These are phyloP conservation scores for Aristolochia californica DNA, from an alignment of 164 flowering plant genomes.

Conservation along the genomic window DNA sequence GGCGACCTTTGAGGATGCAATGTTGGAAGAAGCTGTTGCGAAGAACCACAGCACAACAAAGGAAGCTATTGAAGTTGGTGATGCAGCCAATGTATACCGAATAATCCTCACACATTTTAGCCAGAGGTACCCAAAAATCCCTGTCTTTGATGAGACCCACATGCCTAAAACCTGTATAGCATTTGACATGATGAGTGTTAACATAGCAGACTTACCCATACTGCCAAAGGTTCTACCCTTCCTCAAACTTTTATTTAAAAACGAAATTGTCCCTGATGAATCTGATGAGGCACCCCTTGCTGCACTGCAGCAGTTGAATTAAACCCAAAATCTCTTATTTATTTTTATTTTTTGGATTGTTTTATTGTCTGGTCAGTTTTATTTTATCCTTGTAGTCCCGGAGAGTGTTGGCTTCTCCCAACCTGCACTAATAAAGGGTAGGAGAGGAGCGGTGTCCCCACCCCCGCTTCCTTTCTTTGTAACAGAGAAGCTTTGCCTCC, in stretches of 20 bases:
- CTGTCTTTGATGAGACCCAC: conserved; percentile 67
- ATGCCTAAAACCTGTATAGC: conserved; percentile 88
- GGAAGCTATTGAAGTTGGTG: conserved; percentile 86
- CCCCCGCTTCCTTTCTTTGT: too few relatives aligned
- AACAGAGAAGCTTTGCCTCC: too few relatives aligned
- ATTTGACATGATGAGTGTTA: conserved; percentile 96
- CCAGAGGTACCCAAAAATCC: conserved; percentile 95
- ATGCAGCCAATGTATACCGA: conserved; percentile 63
- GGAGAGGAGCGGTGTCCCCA: too few relatives aligned
- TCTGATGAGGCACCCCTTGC: conserved; percentile 30
- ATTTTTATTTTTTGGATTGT: too few relatives aligned
- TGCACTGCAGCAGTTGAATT: background rate
- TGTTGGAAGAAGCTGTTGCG: conserved; percentile 82
- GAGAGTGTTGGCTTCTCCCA: too few relatives aligned
- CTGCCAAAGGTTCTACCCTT: conserved; percentile 78
- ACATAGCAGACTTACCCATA: conserved; percentile 78
- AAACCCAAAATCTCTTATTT: too few relatives aligned
- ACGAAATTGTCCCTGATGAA: conserved; percentile 61
- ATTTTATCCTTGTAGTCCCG: too few relatives aligned
- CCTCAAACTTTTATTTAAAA: conserved; percentile 64
- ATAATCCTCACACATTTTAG: conserved; percentile 94
- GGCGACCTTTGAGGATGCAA: conserved; percentile 95
- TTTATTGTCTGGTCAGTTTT: too few relatives aligned
- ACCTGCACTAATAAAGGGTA: too few relatives aligned
- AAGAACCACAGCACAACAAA: conserved; percentile 92